These are phyloP conservation scores for Exophiala mesophila DNA, from an alignment of 2,329 filamentous ascomycete genomes.

Conservation along the genomic window DNA sequence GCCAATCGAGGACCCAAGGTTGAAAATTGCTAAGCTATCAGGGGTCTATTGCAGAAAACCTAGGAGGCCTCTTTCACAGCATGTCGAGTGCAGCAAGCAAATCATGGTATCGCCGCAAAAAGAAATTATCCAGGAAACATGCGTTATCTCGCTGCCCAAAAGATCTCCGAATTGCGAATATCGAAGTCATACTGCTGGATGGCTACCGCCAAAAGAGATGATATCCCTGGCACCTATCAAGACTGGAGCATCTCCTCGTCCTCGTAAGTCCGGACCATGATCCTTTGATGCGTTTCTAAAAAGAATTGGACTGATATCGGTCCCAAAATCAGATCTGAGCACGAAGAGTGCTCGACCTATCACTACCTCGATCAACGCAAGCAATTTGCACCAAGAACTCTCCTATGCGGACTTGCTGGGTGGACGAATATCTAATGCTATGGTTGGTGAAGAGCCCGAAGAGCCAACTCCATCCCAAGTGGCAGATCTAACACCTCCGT, in stretches of 20 bases:
- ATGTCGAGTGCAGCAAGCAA: background rate
- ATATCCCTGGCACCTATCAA: background rate
- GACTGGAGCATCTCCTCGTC: background rate
- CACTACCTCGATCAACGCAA: background rate
- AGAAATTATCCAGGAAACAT: background rate
- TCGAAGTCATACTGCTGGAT: background rate
- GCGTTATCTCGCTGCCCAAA: background rate
- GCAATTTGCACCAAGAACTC: background rate
- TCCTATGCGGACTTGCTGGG: constrained; percentile 1
- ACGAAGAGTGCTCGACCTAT: background rate
- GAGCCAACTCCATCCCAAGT: background rate
- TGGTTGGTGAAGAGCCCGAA: background rate
- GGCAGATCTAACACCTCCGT: constrained; percentile 35
- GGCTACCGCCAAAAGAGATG: background rate
- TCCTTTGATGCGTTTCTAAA: background rate
- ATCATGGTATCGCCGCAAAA: background rate
- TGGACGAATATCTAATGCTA: background rate
- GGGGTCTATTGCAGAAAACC: background rate
- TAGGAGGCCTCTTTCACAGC: background rate
- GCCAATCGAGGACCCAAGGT: background rate
- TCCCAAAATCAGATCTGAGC: background rate
- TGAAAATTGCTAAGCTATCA: background rate
- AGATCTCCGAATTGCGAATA: background rate
- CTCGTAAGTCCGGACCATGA: background rate
- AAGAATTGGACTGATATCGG: background rate